phyloP scores from a whole-genome alignment of 2,329 filamentous ascomycete genomes.

The Venturiaceae sp. region DNA sequence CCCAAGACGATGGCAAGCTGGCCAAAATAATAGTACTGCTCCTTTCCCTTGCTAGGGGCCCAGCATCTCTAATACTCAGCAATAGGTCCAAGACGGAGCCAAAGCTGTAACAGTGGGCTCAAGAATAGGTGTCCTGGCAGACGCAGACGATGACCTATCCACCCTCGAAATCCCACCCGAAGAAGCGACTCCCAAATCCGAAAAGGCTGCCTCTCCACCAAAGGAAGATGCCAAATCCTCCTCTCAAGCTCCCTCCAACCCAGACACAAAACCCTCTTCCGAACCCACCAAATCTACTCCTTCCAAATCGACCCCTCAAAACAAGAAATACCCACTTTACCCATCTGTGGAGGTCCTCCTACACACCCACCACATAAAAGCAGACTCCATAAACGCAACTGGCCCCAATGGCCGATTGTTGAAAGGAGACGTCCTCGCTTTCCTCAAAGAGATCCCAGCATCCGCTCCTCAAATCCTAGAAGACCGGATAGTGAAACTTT shows the following conservation, averaged over 20 bases:
- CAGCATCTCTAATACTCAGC: background rate
- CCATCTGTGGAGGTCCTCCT: slow-evolving; percentile 80
- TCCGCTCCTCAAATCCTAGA: slow-evolving; percentile 64
- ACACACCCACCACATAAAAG: slow-evolving; percentile 65
- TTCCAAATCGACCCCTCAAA: slow-evolving; percentile 24
- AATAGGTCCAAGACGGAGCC: slow-evolving; percentile 53
- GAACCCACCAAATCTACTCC: background rate
- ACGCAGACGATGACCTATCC: slow-evolving; percentile 69
- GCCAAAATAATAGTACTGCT: slow-evolving; percentile 61
- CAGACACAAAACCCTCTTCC: background rate
- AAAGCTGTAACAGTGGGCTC: slow-evolving; percentile 71
- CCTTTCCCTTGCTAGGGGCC: slow-evolving; percentile 9
- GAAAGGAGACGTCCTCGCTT: slow-evolving; percentile 91
- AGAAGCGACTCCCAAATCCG: slow-evolving; percentile 36
- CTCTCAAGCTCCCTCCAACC: slow-evolving; percentile 1
- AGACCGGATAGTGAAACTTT: slow-evolving; percentile 61
- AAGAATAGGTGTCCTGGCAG: slow-evolving; percentile 75
- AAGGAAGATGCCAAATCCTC: slow-evolving; percentile 10
- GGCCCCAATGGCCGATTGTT: slow-evolving; percentile 82
- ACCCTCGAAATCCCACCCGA: slow-evolving; percentile 67
- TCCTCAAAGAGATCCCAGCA: slow-evolving; percentile 67
- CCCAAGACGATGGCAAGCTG: slow-evolving; percentile 78
- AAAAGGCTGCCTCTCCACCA: slow-evolving; percentile 19
- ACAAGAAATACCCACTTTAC: slow-evolving; percentile 59
- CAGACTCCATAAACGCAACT: slow-evolving; percentile 74